Evolutionary conservation across 2,329 filamentous ascomycete genomes (phyloP), one percentile per base, ranked within the genome.

Genomic region (Trichocomaceae sp.): DNA sequence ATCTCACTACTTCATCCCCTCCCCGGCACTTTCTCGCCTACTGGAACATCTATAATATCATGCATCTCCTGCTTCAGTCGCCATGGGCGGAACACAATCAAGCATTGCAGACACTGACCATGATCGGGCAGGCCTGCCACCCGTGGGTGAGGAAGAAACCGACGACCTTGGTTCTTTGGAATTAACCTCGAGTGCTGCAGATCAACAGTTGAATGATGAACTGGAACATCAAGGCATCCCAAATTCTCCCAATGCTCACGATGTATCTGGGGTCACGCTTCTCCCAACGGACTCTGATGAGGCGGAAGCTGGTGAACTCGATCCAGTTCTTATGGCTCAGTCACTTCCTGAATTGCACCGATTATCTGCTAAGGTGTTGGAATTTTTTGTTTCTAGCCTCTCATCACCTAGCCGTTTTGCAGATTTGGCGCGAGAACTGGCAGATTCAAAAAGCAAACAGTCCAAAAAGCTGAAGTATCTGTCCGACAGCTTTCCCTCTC

Each of bases 261-360:
- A 59, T 19, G 65, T 71, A 42, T 69, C 70, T 15, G 69, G 69
- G 3, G 69, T 66, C 6, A 72, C 69, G 1, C 61, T 70, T 31
- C 54, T 65, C 19, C 59, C 57, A 17, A 62, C 61, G n/a, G 69
- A 69, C 9, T 62, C 65, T 0, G 64, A 67, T 0, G 64, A 67
- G 4, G 54, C 58, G 17, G 65, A 68, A 46, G 53, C 66, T 17
- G 60, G 59, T 5, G 63, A 66, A 5, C 54, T 72, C 6, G 69
- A 76, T 47, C 58, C 61, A 4, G 59, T 69, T 7, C 62, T 69
- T 41, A 68, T 75, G 61, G 59, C 71, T 3, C 72, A 76, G 48
- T 62, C 63, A 10, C 64, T 77, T 6, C 69, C 69, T 19, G 68
- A 72, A 23, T 63, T 77, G 4, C 67, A 71, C 20, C 55, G 63